Percentiles rank a stretch among this genome's conserved stretches.
Evolutionary conservation across 768 basidiomycete species (phyloP).

Genomic region (Calocybe indica): DNA sequence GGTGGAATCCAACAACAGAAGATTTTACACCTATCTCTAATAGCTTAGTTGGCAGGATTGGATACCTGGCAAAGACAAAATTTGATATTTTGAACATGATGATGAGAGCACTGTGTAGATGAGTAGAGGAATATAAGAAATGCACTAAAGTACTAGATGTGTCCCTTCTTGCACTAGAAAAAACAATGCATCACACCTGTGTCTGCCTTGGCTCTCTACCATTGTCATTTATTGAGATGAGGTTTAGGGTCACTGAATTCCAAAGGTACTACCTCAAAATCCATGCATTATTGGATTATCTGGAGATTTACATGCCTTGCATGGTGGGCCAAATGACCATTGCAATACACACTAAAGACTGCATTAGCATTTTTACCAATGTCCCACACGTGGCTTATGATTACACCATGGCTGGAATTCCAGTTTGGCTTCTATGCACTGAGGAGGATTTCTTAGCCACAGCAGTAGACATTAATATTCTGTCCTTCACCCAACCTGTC

Average conservation of each 20-base stretch:
- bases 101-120: background rate
- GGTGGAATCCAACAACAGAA: background rate
- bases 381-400: background rate
- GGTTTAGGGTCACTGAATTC: background rate
- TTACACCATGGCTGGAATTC: background rate
- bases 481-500: too few species aligned
- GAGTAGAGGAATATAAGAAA: background rate
- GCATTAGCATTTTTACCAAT: background rate
- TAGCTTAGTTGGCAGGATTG: too few species aligned
- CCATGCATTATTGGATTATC: background rate
- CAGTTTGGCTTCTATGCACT: background rate
- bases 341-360: background rate
- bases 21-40: background rate
- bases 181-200: background rate
- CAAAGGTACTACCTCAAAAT: background rate
- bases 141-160: background rate
- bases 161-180: background rate
- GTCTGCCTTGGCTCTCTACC: background rate
- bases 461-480: too few species aligned
- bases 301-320: background rate
- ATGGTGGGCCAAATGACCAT: background rate
- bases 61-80: background rate
- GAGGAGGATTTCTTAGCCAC: too few species aligned
- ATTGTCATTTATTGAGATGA: background rate
- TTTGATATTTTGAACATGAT: background rate